phyloP scores from a whole-genome alignment of 2,329 filamentous ascomycete species.

The Cladosporium austrohemisphaericum region DNA sequence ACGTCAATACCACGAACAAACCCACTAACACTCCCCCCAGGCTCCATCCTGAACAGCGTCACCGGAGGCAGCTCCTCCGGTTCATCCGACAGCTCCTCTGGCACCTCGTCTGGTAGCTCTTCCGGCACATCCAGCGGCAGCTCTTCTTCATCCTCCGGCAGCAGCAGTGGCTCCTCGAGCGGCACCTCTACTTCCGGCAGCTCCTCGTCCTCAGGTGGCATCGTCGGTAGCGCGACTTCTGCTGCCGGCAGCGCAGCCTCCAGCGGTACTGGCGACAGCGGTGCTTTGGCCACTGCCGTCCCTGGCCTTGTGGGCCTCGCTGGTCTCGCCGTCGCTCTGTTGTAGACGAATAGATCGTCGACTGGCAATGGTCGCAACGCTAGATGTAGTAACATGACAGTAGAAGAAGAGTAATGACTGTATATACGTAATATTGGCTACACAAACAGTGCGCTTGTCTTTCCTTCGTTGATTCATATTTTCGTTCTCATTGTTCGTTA shows the following conservation, averaged over 20 bases:
- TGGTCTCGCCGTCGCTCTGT: not conserved
- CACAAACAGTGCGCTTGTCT: no score
- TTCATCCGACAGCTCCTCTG: not conserved
- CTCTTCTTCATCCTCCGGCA: not conserved
- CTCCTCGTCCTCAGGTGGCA: not conserved
- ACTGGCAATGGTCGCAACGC: no score
- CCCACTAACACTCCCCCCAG: not conserved
- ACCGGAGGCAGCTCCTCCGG: constrained; percentile 4
- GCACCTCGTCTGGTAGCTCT: not conserved
- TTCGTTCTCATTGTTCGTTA: no score
- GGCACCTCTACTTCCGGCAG: not conserved
- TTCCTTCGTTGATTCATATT: no score
- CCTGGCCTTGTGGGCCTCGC: constrained; percentile 3
- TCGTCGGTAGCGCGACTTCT: not conserved
- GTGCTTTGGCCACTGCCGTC: constrained; percentile 1
- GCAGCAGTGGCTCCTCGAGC: not conserved
- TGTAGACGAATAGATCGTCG: constrained; percentile 3
- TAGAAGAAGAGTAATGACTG: no score
- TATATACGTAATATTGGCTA: no score
- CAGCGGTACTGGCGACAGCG: not conserved
- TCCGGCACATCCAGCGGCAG: not conserved
- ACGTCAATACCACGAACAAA: not conserved
- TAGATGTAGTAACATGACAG: no score
- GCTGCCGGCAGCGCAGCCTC: constrained; percentile 4
- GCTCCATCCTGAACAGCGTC: constrained; percentile 11